Evolutionary conservation across 192 early-diverging fungal genomes (phyloP).

Genomic region (Linnemannia hyalina): DNA sequence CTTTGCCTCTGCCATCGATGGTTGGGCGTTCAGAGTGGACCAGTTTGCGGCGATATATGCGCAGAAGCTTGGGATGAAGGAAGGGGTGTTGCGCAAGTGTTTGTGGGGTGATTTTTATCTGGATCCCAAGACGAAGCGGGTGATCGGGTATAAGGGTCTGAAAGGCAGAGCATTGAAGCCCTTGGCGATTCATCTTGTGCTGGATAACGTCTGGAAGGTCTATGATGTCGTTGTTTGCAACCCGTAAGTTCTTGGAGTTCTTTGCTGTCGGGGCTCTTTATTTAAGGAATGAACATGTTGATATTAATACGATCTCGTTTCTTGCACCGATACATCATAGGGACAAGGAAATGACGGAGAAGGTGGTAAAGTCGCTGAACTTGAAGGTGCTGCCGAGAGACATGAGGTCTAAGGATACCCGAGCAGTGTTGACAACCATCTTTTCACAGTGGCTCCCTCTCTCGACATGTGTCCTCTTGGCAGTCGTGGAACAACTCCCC

Average conservation of each 20-base stretch:
- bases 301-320: not conserved
- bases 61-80: conserved; percentile 88
- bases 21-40: conserved; percentile 96
- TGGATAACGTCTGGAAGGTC: conserved; percentile 96
- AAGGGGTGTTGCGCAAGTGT: conserved; percentile 78
- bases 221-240: conserved; percentile 84
- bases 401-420: conserved; percentile 86
- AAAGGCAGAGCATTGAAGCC: conserved; percentile 90
- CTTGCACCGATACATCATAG: conserved; percentile 14
- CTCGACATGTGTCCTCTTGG: conserved; percentile 86
- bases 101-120: conserved; percentile 99
- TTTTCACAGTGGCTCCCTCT: conserved; percentile 97
- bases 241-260: conserved; percentile 53
- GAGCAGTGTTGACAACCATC: conserved; percentile 80
- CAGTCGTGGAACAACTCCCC: conserved; percentile 91
- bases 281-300: conserved; percentile 29
- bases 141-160: conserved; percentile 88
- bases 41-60: conserved; percentile 96
- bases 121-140: conserved; percentile 94
- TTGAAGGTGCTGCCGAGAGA: conserved; percentile 94
- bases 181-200: conserved; percentile 95
- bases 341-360: conserved; percentile 90
- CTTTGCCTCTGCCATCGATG: conserved; percentile 95
- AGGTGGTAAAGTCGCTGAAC: conserved; percentile 89
- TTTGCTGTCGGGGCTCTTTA: not conserved